Evolutionary conservation across 2,329 filamentous ascomycete species (phyloP).

Genomic region (Fusarium lyarnte): DNA sequence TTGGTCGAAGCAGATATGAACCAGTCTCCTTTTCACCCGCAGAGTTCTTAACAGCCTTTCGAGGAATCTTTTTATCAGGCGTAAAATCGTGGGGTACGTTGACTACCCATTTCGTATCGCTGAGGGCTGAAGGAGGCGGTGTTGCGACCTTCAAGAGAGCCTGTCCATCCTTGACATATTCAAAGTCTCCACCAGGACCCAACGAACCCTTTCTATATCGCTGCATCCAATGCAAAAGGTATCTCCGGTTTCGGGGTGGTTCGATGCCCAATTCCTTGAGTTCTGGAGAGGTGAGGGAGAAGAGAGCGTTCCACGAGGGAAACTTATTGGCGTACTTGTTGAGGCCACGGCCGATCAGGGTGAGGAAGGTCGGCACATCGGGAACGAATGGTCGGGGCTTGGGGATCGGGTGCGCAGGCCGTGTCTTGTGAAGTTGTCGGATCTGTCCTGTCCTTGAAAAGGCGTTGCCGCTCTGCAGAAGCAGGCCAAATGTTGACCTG

Average conservation of each 20-base stretch:
- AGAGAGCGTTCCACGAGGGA: conserved; percentile 88
- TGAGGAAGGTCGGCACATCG: conserved; percentile 86
- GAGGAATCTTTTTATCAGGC: conserved; percentile 42
- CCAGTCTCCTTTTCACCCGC: background rate
- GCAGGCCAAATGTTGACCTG: conserved; percentile 46
- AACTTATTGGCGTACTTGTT: conserved; percentile 87
- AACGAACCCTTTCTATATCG: conserved; percentile 81
- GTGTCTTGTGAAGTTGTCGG: conserved; percentile 56
- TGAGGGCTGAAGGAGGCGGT: conserved; percentile 48
- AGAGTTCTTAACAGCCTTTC: conserved; percentile 26
- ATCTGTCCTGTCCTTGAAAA: conserved; percentile 49
- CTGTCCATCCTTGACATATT: conserved; percentile 69
- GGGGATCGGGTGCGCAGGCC: conserved; percentile 61
- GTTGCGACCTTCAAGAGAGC: conserved; percentile 62
- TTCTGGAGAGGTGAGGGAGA: conserved; percentile 80
- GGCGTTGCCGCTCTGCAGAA: conserved; percentile 46
- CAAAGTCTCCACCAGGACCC: conserved; percentile 84
- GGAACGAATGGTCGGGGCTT: conserved; percentile 85
- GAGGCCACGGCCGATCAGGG: conserved; percentile 88
- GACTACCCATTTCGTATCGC: conserved; percentile 63
- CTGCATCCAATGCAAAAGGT: conserved; percentile 88
- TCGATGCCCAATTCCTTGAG: conserved; percentile 87
- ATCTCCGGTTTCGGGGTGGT: conserved; percentile 81
- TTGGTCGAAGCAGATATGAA: conserved; percentile 44
- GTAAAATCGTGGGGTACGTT: conserved; percentile 60